A percentile compares a stretch with the other conserved stretches of the same genome.
Evolutionary conservation across 2,329 filamentous ascomycete species (phyloP).

Genomic region (Setomelanomma holmii): DNA sequence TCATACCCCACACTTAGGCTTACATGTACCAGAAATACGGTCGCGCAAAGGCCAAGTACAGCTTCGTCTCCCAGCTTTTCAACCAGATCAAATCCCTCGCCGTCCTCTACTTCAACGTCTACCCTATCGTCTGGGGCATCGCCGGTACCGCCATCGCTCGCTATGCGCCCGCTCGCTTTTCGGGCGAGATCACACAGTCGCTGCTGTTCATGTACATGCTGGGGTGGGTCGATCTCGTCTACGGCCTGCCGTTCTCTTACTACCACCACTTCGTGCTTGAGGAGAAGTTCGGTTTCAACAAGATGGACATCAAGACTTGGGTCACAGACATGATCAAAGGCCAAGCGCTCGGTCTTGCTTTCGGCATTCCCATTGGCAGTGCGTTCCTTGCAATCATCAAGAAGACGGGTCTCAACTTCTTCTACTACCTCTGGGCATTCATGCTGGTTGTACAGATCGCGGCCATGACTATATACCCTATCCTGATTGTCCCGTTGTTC

Average conservation of each 20-base stretch:
- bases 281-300: constrained; percentile 98
- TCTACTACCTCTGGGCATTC: constrained; percentile 98
- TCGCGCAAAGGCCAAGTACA: constrained; percentile 91
- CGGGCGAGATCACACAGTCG: constrained; percentile 91
- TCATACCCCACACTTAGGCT: constrained; percentile 20
- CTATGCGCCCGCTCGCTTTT: constrained; percentile 79
- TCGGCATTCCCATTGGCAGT: constrained; percentile 87
- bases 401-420: constrained; percentile 91
- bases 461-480: constrained; percentile 95
- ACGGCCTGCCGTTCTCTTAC: constrained; percentile 81
- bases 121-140: constrained; percentile 88
- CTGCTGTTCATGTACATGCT: constrained; percentile 91
- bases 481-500: constrained; percentile 92
- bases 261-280: constrained; percentile 97
- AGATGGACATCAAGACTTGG: constrained; percentile 90
- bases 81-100: constrained; percentile 86
- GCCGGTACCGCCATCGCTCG: constrained; percentile 76
- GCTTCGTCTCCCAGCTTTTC: constrained; percentile 81
- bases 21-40: constrained; percentile 72
- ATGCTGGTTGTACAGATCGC: constrained; percentile 88
- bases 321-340: constrained; percentile 90
- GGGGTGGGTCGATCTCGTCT: constrained; percentile 78
- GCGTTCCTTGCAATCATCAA: constrained; percentile 94
- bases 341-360: constrained; percentile 78
- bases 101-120: constrained; percentile 88